phyloP scores from a whole-genome alignment of 306 rosid genomes.

The Gynostemma pentaphyllum region DNA sequence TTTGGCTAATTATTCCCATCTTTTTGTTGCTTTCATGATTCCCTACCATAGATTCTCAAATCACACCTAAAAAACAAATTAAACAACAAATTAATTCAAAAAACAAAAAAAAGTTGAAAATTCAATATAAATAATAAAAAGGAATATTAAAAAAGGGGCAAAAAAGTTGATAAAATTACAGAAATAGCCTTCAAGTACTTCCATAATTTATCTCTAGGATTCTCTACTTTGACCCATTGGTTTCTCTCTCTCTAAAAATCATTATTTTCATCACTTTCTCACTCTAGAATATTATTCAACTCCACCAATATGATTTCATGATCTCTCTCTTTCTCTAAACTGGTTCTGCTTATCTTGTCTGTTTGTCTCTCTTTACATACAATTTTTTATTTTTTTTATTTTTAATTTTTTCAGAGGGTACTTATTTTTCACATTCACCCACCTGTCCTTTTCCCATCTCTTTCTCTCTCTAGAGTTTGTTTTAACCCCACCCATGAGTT shows the following conservation, averaged over 20 bases:
- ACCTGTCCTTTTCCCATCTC: neutral
- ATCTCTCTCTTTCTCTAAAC: neutral
- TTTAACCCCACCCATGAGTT: neutral
- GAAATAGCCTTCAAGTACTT: constrained; percentile 1
- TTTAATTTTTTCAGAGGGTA: no score
- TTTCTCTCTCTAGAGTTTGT: neutral
- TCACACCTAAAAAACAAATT: neutral
- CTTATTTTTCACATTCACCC: neutral
- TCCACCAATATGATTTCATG: neutral
- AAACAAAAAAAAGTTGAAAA: neutral
- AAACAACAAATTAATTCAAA: neutral
- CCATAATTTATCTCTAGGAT: neutral
- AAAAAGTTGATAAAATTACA: constrained; percentile 9
- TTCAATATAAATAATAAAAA: neutral
- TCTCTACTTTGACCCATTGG: constrained; percentile 22
- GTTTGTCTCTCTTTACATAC: neutral
- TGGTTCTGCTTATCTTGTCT: neutral
- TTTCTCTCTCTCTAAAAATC: neutral
- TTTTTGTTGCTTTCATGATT: neutral
- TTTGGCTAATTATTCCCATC: constrained; percentile 2
- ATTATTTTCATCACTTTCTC: neutral
- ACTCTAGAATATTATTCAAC: neutral
- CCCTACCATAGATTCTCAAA: constrained; percentile 10
- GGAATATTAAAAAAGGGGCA: neutral
- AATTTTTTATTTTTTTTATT: neutral